phyloP scores from a whole-genome alignment of 495 filamentous ascomycete species.

The Xylaria telfairii region DNA sequence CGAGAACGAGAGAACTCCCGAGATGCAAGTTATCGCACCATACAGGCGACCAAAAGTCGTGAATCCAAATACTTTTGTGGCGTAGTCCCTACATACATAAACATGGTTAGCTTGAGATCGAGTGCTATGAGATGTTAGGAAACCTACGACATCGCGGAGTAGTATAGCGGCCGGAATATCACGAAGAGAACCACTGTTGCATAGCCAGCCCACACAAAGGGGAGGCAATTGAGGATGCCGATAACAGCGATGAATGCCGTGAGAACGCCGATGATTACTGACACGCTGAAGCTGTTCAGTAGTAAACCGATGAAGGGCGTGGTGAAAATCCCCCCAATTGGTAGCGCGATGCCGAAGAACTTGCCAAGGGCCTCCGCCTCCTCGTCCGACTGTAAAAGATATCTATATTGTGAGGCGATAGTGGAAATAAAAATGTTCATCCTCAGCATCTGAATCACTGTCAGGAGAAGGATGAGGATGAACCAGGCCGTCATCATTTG shows the following conservation, averaged over 20 bases:
- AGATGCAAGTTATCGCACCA: slow-evolving; percentile 58
- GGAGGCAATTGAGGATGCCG: slow-evolving; percentile 50
- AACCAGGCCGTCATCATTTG: slow-evolving; percentile 60
- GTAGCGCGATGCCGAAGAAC: slow-evolving; percentile 59
- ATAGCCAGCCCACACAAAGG: slow-evolving; percentile 40
- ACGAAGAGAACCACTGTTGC: slow-evolving; percentile 39
- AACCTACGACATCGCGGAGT: slow-evolving; percentile 60
- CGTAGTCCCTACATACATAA: slow-evolving; percentile 53
- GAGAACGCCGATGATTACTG: slow-evolving; percentile 47
- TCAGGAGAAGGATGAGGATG: slow-evolving; percentile 55
- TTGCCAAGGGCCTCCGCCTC: slow-evolving; percentile 52
- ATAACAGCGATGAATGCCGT: slow-evolving; percentile 51
- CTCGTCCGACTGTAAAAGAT: slow-evolving; percentile 45
- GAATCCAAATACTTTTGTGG: slow-evolving; percentile 63
- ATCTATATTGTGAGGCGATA: slow-evolving; percentile 53
- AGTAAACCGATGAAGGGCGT: slow-evolving; percentile 59
- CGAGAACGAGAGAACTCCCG: slow-evolving; percentile 57
- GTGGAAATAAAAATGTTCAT: slow-evolving; percentile 65
- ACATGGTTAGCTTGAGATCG: neutral
- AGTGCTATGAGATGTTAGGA: neutral
- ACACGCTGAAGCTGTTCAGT: slow-evolving; percentile 57
- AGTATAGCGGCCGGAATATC: slow-evolving; percentile 49
- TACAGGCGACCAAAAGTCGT: slow-evolving; percentile 62
- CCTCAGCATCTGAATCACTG: slow-evolving; percentile 57
- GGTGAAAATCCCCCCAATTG: slow-evolving; percentile 54